Evolutionary conservation across 2,329 filamentous ascomycete genomes (phyloP).

Genomic region (Cytospora piceae): DNA sequence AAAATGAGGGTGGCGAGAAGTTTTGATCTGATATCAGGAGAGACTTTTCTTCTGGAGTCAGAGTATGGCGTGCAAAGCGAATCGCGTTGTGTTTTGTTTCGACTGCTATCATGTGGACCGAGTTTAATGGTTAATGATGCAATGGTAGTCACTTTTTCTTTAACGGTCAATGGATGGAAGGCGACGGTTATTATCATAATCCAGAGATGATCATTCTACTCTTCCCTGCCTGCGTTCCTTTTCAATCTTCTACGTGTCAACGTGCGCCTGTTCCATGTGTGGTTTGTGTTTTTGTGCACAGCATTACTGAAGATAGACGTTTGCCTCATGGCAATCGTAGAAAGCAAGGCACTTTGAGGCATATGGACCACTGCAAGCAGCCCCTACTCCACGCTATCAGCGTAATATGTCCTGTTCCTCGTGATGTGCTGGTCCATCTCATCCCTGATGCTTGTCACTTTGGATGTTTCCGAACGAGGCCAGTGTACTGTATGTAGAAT

Average conservation of each 20-base stretch:
- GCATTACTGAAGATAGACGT: neutral
- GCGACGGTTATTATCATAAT: conserved; percentile 23
- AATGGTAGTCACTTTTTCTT: conserved; percentile 22
- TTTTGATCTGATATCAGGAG: conserved; percentile 11
- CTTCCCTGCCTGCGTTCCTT: neutral
- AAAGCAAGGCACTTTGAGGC: neutral
- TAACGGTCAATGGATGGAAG: conserved; percentile 21
- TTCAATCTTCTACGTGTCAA: neutral
- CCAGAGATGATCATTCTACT: conserved; percentile 31
- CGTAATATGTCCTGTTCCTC: neutral
- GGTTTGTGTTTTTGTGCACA: neutral
- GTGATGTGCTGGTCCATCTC: neutral
- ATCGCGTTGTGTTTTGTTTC: conserved; percentile 21
- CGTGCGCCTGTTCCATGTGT: neutral
- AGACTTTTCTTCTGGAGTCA: conserved; percentile 16
- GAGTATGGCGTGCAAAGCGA: conserved; percentile 28
- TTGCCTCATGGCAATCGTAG: neutral
- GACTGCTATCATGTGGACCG: conserved; percentile 15
- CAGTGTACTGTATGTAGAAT: neutral
- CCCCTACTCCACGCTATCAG: neutral
- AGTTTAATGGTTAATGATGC: conserved; percentile 28
- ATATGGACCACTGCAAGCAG: neutral
- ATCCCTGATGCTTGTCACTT: too few species aligned
- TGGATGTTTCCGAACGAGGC: too few species aligned
- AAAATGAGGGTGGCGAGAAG: conserved; percentile 1